Evolutionary conservation across 768 basidiomycete species (phyloP), one percentile per base, ranked within the genome.

Genomic region (Panaeolus cyanescens): DNA sequence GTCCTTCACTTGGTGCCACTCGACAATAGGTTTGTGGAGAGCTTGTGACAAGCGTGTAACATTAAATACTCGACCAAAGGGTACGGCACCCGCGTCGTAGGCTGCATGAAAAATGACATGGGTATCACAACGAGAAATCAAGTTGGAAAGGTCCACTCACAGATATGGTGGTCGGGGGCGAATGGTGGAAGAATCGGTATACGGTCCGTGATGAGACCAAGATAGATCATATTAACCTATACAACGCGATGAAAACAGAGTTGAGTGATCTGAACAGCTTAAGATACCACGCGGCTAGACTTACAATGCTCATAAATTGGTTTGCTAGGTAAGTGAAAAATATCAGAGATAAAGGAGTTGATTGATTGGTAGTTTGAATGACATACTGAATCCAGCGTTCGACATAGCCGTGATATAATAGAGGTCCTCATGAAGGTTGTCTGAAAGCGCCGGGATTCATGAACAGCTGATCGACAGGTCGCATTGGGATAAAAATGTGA

Each of bases 361-460:
- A 32, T 32, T 17, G 33, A 32, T 28, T 25, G n/a, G 22, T 3
- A 28, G 13, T 56, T 25, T 10, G 19, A 58, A 37, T 31, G 19
- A 75, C 79, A 62, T 59, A 80, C 80, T 86, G 77, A 85, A 85
- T 20, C 85, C 85, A 4, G 83, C 84, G 57, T 77, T 80, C 5
- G 80, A 72, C 83, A 83, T 85, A 12, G 83, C 77, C 0, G 85
- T 86, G 58, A 88, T 77, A 65, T 86, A 87, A 61, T 79, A 69
- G 1, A 74, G 76, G 59, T 85, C 82, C 36, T 81, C 75, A 3
- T 78, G 76, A 54, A 72, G 68, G 42, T 70, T 70, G 32, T 69
- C 69, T 72, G 57, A 5, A 57, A 40, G n/a, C 31, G 28, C 20
- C 54, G 54, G 6, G 36, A 57, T 28, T 33, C n/a, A n/a, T n/a